Conservation (phyloP, 2,329 filamentous ascomycete species). For the Fonsecaea pugnacius region DNA sequence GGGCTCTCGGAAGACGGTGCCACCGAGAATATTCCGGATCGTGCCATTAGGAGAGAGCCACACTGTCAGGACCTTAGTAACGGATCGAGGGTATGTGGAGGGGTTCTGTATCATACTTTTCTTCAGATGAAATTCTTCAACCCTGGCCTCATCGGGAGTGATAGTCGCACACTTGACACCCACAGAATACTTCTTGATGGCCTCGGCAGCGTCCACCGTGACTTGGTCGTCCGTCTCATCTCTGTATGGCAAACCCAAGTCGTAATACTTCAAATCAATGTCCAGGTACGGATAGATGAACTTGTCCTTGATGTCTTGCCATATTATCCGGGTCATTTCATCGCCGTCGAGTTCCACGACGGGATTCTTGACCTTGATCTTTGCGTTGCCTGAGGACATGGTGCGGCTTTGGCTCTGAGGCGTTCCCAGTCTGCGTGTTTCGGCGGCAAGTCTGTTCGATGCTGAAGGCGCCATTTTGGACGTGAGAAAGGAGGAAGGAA, state of each 20-base stretch:
- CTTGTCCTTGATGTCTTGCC: constrained; percentile 98
- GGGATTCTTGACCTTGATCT: constrained; percentile 99
- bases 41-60: constrained; percentile 98
- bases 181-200: constrained; percentile 98
- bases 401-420: constrained; percentile 46
- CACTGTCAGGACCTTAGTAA: constrained; percentile 60
- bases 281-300: constrained; percentile 72
- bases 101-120: constrained; percentile 69
- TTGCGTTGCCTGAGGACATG: constrained; percentile 59
- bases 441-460: constrained; percentile 33
- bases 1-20: constrained; percentile 98
- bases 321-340: constrained; percentile 98
- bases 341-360: constrained; percentile 95
- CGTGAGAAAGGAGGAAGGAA: constrained; percentile 22
- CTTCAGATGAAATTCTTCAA: constrained; percentile 98
- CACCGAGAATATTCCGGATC: constrained; percentile 73
- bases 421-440: constrained; percentile 27
- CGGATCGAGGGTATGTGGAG: not conserved
- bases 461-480: constrained; percentile 29
- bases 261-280: constrained; percentile 98
- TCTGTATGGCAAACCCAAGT: constrained; percentile 89
- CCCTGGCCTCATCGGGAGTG: constrained; percentile 93
- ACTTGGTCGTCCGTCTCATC: constrained; percentile 97
- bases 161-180: constrained; percentile 99
- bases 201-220: constrained; percentile 91